phyloP scores from a whole-genome alignment of 2,329 filamentous ascomycete genomes.

The Neopestalotiopsis rosae region DNA sequence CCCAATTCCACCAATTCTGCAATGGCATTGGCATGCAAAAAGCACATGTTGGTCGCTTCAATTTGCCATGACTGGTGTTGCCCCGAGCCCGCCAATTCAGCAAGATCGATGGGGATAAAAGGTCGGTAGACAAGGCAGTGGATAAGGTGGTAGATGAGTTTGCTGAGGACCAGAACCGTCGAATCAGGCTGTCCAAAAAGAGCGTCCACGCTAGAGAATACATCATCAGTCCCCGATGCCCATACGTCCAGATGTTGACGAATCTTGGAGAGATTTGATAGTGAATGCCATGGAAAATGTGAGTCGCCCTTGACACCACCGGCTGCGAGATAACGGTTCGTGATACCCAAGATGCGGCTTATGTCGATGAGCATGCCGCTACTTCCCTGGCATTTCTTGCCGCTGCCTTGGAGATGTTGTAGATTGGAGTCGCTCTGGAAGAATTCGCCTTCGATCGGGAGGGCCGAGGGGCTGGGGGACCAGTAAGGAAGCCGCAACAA shows the following conservation, averaged over 20 bases:
- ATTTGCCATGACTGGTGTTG: constrained; percentile 95
- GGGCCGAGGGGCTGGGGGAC: constrained; percentile 64
- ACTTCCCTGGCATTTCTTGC: constrained; percentile 75
- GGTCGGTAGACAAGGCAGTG: constrained; percentile 88
- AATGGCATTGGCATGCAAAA: constrained; percentile 85
- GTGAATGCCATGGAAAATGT: constrained; percentile 88
- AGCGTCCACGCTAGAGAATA: constrained; percentile 76
- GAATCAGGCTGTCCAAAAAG: constrained; percentile 81
- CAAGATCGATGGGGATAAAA: constrained; percentile 83
- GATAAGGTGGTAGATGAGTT: constrained; percentile 84
- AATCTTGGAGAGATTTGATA: constrained; percentile 86
- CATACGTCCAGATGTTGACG: constrained; percentile 84
- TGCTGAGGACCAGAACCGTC: constrained; percentile 80
- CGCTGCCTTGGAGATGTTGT: constrained; percentile 71
- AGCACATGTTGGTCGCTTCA: constrained; percentile 87
- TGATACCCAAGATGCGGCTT: constrained; percentile 79
- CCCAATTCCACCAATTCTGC: constrained; percentile 82
- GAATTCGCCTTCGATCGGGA: constrained; percentile 77
- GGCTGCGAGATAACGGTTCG: constrained; percentile 82
- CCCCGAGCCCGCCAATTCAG: constrained; percentile 78
- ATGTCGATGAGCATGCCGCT: constrained; percentile 86
- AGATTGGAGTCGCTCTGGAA: constrained; percentile 82
- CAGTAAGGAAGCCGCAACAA: constrained; percentile 77
- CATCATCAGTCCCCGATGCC: constrained; percentile 80
- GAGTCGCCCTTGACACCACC: constrained; percentile 89